phyloP scores from a whole-genome alignment of 805 yeast species.

The Saturnispora bothae region DNA sequence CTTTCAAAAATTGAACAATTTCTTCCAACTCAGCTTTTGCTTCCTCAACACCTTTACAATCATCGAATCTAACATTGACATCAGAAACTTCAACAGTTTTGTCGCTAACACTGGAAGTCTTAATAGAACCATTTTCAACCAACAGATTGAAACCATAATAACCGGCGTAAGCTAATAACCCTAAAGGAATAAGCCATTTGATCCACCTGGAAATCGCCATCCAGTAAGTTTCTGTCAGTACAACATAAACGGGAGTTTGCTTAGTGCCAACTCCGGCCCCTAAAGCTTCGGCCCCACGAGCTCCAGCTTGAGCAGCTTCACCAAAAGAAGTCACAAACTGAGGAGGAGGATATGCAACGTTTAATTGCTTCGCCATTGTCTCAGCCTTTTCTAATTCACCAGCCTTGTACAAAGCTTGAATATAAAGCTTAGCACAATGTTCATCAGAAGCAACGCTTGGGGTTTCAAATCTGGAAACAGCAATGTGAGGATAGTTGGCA shows the following conservation, averaged over 20 bases:
- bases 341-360: constrained; percentile 14
- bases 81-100: constrained; percentile 75
- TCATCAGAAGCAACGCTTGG: constrained; percentile 81
- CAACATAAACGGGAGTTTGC: constrained; percentile 85
- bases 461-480: constrained; percentile 87
- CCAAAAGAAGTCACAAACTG: constrained; percentile 7
- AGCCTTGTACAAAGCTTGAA: constrained; percentile 66
- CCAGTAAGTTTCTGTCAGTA: constrained; percentile 76
- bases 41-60: constrained; percentile 97
- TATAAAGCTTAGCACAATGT: constrained; percentile 70
- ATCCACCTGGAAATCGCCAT: constrained; percentile 77
- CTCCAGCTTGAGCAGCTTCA: constrained; percentile 3
- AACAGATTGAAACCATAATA: constrained; percentile 67
- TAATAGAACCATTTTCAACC: constrained; percentile 75
- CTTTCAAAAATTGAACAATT: constrained; percentile 93
- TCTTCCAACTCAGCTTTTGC: constrained; percentile 96
- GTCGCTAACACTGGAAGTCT: constrained; percentile 60
- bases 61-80: constrained; percentile 79
- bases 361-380: constrained; percentile 41
- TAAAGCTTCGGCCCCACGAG: constrained; percentile 10
- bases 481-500: constrained; percentile 89
- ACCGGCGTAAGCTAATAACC: constrained; percentile 71
- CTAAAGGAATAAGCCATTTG: constrained; percentile 78
- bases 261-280: constrained; percentile 41
- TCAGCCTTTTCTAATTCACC: constrained; percentile 77